Conservation (phyloP, 2,329 filamentous ascomycete species). For the Cladobotryum mycophilum region DNA sequence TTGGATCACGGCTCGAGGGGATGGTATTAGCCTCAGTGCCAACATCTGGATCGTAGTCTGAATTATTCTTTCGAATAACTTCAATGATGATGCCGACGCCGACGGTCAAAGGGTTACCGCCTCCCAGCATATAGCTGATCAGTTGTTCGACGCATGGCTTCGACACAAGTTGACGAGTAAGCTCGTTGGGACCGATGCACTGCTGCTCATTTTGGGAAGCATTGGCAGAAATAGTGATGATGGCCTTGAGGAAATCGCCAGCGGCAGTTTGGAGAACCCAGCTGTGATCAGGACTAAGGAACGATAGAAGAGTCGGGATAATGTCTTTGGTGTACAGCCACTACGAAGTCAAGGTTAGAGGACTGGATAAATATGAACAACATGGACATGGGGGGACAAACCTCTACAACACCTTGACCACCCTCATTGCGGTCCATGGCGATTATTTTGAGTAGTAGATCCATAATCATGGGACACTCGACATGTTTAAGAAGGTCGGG, state of each 20-base stretch:
- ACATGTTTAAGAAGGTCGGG: slow-evolving; percentile 85
- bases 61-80: slow-evolving; percentile 98
- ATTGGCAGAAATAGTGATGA: slow-evolving; percentile 98
- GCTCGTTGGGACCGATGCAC: slow-evolving; percentile 96
- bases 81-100: slow-evolving; percentile 97
- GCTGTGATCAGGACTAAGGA: slow-evolving; percentile 75
- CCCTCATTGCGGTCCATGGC: slow-evolving; percentile 89
- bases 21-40: slow-evolving; percentile 71
- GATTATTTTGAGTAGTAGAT: slow-evolving; percentile 92
- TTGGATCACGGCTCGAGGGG: slow-evolving; percentile 83
- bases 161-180: slow-evolving; percentile 91
- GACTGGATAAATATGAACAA: neutral
- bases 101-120: slow-evolving; percentile 90
- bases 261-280: slow-evolving; percentile 93
- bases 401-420: slow-evolving; percentile 88
- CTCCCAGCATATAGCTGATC: slow-evolving; percentile 86
- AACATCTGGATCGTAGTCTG: slow-evolving; percentile 93
- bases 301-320: slow-evolving; percentile 79
- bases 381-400: slow-evolving; percentile 36
- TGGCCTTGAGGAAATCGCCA: slow-evolving; percentile 95
- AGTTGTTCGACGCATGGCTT: slow-evolving; percentile 74
- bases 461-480: slow-evolving; percentile 98
- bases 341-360: slow-evolving; percentile 37
- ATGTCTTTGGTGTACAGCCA: slow-evolving; percentile 90
- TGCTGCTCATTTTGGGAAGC: slow-evolving; percentile 96